phyloP scores from a whole-genome alignment of 192 early-diverging fungal species.

The Backusella morwellensis region DNA sequence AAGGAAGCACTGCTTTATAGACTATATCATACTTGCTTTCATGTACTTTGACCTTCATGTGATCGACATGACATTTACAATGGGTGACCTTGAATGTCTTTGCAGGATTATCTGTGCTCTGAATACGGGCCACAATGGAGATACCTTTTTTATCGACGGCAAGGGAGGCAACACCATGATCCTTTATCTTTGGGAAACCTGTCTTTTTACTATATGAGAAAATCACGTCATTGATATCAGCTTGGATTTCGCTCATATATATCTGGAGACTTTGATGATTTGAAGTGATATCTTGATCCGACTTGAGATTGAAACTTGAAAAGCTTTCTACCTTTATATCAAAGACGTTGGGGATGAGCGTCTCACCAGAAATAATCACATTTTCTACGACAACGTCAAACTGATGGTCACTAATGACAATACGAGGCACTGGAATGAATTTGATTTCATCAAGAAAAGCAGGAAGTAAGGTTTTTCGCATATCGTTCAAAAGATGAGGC shows the following conservation, averaged over 20 bases:
- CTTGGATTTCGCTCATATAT: conserved; percentile 38
- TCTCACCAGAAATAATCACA: conserved; percentile 38
- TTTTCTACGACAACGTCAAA: conserved; percentile 44
- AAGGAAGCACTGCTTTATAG: conserved; percentile 31
- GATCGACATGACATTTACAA: conserved; percentile 31
- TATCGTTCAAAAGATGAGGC: conserved; percentile 42
- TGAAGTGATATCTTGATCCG: conserved; percentile 8
- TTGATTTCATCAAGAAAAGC: conserved; percentile 41
- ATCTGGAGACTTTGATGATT: conserved; percentile 32
- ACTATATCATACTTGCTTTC: conserved; percentile 15
- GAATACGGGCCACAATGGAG: conserved; percentile 18
- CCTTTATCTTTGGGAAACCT: conserved; percentile 33
- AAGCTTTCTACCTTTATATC: conserved; percentile 35
- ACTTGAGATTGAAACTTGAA: conserved; percentile 29
- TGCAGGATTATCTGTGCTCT: conserved; percentile 24
- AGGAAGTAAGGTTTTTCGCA: conserved; percentile 37
- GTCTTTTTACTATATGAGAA: conserved; percentile 42
- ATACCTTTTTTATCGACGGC: conserved; percentile 15
- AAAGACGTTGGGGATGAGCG: conserved; percentile 35
- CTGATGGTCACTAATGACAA: conserved; percentile 41
- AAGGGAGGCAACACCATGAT: conserved; percentile 37
- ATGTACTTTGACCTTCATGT: conserved; percentile 7
- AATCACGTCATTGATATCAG: conserved; percentile 35
- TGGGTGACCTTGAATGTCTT: conserved; percentile 34
- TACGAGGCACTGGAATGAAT: conserved; percentile 42